A percentile compares a stretch with the other conserved stretches of the same genome.
Evolutionary conservation across 257 asterid genomes (phyloP).

Genomic region (Solanum ossicruentum): DNA sequence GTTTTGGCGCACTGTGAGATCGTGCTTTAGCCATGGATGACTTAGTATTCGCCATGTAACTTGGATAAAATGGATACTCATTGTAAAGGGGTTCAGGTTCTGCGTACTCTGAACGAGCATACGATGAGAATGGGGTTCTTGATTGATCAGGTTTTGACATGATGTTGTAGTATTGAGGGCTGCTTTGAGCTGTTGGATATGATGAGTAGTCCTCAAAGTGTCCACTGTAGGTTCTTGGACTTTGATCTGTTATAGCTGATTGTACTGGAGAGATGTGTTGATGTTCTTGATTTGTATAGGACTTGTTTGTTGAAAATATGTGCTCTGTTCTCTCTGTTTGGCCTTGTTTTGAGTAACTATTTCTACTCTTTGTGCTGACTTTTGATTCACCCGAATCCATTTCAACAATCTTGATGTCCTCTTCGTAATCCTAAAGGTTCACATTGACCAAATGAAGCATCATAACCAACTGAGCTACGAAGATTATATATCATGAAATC

Average conservation of each 20-base stretch:
- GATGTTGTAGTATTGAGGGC: conserved; percentile 62
- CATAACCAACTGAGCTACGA: background rate
- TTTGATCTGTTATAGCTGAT: conserved; percentile 45
- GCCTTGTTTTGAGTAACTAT: conserved; percentile 55
- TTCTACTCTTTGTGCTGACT: conserved; percentile 41
- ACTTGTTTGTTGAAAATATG: conserved; percentile 16
- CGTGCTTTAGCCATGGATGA: conserved; percentile 85
- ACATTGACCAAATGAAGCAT: background rate
- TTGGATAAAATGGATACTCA: conserved; percentile 62
- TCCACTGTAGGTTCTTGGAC: conserved; percentile 62
- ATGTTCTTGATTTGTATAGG: conserved; percentile 26
- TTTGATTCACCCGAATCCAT: conserved; percentile 69
- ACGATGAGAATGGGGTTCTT: conserved; percentile 18
- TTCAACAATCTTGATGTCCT: conserved; percentile 87
- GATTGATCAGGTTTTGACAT: conserved; percentile 49
- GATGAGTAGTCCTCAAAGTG: conserved; percentile 63
- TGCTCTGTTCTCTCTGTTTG: conserved; percentile 29
- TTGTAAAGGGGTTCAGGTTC: conserved; percentile 35
- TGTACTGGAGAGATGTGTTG: conserved; percentile 51
- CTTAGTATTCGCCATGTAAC: conserved; percentile 86
- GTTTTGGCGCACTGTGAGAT: conserved; percentile 98
- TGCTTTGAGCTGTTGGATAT: conserved; percentile 52
- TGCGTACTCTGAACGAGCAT: conserved; percentile 52
- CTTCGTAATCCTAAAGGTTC: conserved; percentile 48
- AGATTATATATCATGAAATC: background rate